A percentile compares a stretch with the other conserved stretches of the same genome.
Evolutionary conservation across 805 yeast genomes (phyloP).

Genomic region (Nakazawaea ishiwadae): DNA sequence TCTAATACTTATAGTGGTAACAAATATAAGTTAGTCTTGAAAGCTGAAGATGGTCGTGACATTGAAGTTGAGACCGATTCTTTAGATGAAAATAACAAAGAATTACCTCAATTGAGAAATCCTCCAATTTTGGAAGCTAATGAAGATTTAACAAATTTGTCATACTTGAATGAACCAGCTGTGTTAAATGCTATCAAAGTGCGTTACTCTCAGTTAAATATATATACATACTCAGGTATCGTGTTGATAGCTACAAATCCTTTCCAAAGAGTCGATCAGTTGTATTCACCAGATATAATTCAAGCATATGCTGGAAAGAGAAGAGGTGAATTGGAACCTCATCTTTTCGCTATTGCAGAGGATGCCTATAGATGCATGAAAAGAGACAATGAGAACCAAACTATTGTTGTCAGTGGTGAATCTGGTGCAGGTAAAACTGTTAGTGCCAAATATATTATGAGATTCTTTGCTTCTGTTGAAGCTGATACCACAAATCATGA

Average conservation of each 20-base stretch:
- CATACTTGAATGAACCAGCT: slow-evolving; percentile 94
- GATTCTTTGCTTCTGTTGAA: slow-evolving; percentile 95
- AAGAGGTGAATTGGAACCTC: slow-evolving; percentile 95
- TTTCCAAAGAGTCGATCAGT: slow-evolving; percentile 85
- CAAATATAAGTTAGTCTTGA: slow-evolving; percentile 46
- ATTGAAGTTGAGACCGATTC: slow-evolving; percentile 43
- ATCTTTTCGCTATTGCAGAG: slow-evolving; percentile 94
- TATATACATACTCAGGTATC: slow-evolving; percentile 94
- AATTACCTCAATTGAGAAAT: slow-evolving; percentile 78
- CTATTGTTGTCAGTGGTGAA: slow-evolving; percentile 96
- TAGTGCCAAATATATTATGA: slow-evolving; percentile 94
- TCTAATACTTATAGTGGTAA: slow-evolving; percentile 34
- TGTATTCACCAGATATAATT: slow-evolving; percentile 87
- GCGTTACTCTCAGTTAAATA: slow-evolving; percentile 84
- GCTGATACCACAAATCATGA: slow-evolving; percentile 44
- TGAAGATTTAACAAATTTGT: slow-evolving; percentile 88
- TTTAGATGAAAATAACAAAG: slow-evolving; percentile 47
- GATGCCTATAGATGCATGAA: slow-evolving; percentile 96
- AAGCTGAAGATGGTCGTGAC: slow-evolving; percentile 45
- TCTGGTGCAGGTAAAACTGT: slow-evolving; percentile 99
- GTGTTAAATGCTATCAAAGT: slow-evolving; percentile 89
- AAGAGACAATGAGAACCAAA: slow-evolving; percentile 78
- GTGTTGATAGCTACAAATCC: slow-evolving; percentile 96
- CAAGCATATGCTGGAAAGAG: slow-evolving; percentile 92
- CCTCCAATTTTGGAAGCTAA: slow-evolving; percentile 91